Conservation (phyloP, 192 early-diverging fungal species). For the Coemansia sp. region DNA sequence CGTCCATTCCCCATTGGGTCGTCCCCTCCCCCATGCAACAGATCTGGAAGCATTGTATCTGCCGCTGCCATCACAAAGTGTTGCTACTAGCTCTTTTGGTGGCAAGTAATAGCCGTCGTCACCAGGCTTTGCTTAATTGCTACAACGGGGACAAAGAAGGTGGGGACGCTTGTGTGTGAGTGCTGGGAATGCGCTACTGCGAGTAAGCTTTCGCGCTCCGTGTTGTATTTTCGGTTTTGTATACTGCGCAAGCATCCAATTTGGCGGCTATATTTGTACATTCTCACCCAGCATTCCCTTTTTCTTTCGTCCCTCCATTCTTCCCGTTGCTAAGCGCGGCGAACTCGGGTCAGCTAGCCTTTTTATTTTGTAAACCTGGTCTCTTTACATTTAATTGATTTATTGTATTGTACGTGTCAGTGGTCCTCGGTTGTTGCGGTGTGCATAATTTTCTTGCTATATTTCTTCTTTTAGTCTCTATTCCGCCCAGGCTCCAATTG, state of each 20-base stretch:
- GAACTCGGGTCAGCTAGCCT: neutral
- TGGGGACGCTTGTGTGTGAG: neutral
- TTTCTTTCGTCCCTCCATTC: constrained; percentile 4
- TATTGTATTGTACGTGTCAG: neutral
- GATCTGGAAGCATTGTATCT: too few relatives aligned
- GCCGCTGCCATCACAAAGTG: too few relatives aligned
- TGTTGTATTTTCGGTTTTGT: neutral
- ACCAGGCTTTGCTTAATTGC: neutral
- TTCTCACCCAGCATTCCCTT: neutral
- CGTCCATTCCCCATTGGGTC: too few relatives aligned
- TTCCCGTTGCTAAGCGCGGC: neutral
- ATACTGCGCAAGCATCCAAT: neutral
- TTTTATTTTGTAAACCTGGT: neutral
- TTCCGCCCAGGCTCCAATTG: neutral
- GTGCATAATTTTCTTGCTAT: neutral
- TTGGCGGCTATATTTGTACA: constrained; percentile 7
- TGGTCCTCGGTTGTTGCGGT: neutral
- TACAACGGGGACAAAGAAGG: neutral
- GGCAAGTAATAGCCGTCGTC: neutral
- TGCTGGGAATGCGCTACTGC: constrained; percentile 15
- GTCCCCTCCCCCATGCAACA: too few relatives aligned
- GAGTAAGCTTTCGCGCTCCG: neutral
- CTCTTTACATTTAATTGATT: neutral
- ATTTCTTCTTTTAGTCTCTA: neutral
- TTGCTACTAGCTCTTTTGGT: constrained; percentile 10